These are phyloP conservation scores for Cicer chorassanicum DNA, from an alignment of 306 rosid genomes.

Conservation along the genomic window DNA sequence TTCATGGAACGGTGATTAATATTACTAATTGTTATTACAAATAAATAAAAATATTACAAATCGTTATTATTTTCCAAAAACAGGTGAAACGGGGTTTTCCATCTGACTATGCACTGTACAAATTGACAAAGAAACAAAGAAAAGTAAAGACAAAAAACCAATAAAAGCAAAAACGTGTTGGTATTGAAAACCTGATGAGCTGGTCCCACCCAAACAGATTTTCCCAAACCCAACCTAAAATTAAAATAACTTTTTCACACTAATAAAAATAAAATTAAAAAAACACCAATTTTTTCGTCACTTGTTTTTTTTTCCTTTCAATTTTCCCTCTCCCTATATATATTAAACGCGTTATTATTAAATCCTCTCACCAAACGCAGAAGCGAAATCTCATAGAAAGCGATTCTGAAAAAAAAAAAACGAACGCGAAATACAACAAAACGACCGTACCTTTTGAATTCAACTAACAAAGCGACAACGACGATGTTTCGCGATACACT, in stretches of 20 bases:
- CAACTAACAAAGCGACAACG: slow-evolving; percentile 23
- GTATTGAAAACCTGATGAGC: slow-evolving; percentile 44
- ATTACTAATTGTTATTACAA: background rate
- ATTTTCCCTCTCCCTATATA: background rate
- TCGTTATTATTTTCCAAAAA: background rate
- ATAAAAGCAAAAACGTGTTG: slow-evolving; percentile 79
- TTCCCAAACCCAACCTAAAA: slow-evolving; percentile 45
- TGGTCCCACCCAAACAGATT: slow-evolving; percentile 54
- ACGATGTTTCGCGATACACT: slow-evolving; percentile 58
- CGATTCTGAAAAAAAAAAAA: background rate
- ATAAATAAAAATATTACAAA: background rate
- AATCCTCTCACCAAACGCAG: slow-evolving; percentile 54
- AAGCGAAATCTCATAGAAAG: slow-evolving; percentile 64
- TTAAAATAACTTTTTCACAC: slow-evolving; percentile 4
- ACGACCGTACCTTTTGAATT: slow-evolving; percentile 27
- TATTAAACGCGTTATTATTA: slow-evolving; percentile 36
- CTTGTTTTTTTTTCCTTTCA: background rate
- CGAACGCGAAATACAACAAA: slow-evolving; percentile 28
- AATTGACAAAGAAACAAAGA: slow-evolving; percentile 22
- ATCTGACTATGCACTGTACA: background rate
- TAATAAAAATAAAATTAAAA: background rate
- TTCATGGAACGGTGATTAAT: background rate
- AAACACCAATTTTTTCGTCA: background rate
- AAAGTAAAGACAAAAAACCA: slow-evolving; percentile 16
- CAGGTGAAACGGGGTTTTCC: background rate